These are phyloP conservation scores for Leptomonas seymouri DNA, from an alignment of 208 protist species.

Conservation along the genomic window DNA sequence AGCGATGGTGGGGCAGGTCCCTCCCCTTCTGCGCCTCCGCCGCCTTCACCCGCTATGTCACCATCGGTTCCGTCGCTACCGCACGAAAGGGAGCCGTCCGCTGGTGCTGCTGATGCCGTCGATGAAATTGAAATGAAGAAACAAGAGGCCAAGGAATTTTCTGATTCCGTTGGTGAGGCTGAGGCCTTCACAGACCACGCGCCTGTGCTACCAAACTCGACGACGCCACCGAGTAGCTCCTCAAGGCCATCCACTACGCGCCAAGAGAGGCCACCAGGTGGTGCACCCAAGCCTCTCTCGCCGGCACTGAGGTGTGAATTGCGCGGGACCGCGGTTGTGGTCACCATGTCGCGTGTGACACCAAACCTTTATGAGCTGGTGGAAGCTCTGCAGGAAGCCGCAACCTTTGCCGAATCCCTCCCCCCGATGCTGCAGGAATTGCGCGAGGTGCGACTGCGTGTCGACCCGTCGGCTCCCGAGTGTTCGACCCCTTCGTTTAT, in stretches of 20 bases:
- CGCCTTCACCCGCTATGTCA: neutral
- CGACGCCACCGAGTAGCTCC: neutral
- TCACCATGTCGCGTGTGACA: slow-evolving; percentile 7
- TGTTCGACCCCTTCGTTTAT: slow-evolving; percentile 8
- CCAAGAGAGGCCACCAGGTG: neutral
- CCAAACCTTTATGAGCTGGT: slow-evolving; percentile 11
- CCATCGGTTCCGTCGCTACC: neutral
- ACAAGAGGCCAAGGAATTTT: no score
- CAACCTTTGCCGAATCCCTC: slow-evolving; percentile 30
- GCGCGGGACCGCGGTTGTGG: slow-evolving; percentile 22
- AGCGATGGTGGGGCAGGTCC: neutral
- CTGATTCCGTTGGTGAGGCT: no score
- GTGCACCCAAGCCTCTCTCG: neutral
- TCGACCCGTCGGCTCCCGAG: neutral
- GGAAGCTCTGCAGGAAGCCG: slow-evolving; percentile 31
- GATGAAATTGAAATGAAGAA: no score
- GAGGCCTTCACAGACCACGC: no score
- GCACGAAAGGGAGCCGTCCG: neutral
- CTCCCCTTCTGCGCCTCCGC: neutral
- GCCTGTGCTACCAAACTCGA: no score
- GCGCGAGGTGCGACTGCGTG: slow-evolving; percentile 21
- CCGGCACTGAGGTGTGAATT: slow-evolving; percentile 23
- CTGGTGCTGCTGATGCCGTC: no score
- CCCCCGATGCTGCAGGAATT: slow-evolving; percentile 4
- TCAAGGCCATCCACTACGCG: neutral